Evolutionary conservation across 164 flowering plant species (phyloP).

Genomic region (Magnolia officinalis): DNA sequence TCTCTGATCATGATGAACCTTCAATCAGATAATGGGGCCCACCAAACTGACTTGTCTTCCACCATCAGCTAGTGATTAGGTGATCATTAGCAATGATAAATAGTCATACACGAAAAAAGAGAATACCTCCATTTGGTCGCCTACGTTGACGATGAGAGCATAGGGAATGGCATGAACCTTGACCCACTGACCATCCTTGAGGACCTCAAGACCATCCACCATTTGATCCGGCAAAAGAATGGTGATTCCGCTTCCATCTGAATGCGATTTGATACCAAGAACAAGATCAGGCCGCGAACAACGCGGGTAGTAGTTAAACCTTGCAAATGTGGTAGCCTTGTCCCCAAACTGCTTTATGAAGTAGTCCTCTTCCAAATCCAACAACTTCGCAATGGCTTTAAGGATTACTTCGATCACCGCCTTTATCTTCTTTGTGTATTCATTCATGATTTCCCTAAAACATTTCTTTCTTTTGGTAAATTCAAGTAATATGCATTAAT

Average conservation of each 20-base stretch:
- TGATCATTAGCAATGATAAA: not conserved
- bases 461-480: no score
- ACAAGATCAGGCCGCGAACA: slow-evolving; percentile 41
- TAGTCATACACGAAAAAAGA: not conserved
- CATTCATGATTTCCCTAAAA: slow-evolving; percentile 31
- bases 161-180: slow-evolving; percentile 16
- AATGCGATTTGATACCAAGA: slow-evolving; percentile 36
- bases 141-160: slow-evolving; percentile 7
- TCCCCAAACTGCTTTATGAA: slow-evolving; percentile 29
- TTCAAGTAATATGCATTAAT: no score
- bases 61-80: no score
- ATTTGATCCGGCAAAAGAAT: slow-evolving; percentile 34
- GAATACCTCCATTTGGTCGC: slow-evolving; percentile 12
- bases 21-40: no score
- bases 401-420: slow-evolving; percentile 13
- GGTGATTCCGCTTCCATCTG: slow-evolving; percentile 35
- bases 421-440: slow-evolving; percentile 21
- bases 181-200: slow-evolving; percentile 30
- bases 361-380: slow-evolving; percentile 28
- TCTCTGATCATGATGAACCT: no score
- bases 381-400: slow-evolving; percentile 32
- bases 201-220: slow-evolving; percentile 41
- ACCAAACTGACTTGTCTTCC: no score
- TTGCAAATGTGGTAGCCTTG: slow-evolving; percentile 10
- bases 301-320: slow-evolving; percentile 41